These are phyloP conservation scores for Russula ochroleuca DNA, from an alignment of 768 basidiomycete species.

Conservation along the genomic window DNA sequence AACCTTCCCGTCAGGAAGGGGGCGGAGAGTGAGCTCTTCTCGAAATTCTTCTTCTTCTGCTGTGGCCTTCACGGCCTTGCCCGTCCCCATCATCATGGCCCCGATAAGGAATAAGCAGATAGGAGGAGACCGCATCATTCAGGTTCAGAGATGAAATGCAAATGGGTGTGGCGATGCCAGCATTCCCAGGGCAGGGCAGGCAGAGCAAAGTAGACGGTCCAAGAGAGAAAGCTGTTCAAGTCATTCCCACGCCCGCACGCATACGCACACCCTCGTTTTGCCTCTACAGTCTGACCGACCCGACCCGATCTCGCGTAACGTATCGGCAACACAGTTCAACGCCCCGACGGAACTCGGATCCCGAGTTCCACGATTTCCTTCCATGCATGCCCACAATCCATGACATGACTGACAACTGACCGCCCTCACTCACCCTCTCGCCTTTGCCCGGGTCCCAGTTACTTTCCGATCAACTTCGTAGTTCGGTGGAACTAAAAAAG, in stretches of 20 bases:
- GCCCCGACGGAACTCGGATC: too few species aligned
- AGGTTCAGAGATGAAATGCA: not conserved
- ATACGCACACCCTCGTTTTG: too few species aligned
- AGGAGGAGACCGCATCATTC: conserved; percentile 6
- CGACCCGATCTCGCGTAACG: too few species aligned
- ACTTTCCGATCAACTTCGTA: too few species aligned
- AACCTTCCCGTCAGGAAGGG: conserved; percentile 80
- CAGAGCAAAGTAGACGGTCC: not conserved
- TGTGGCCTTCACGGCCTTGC: not conserved
- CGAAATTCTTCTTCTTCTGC: conserved; percentile 37
- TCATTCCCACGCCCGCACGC: not conserved
- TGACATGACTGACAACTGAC: too few species aligned
- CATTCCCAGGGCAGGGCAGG: not conserved
- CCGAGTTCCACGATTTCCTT: too few species aligned
- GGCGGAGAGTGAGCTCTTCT: conserved; percentile 51
- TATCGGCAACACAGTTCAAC: too few species aligned
- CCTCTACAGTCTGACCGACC: too few species aligned
- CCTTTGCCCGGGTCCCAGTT: too few species aligned
- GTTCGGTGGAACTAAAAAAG: too few species aligned
- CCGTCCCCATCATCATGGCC: not conserved
- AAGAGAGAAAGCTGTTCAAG: not conserved
- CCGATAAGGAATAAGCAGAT: conserved; percentile 1
- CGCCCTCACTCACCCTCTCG: too few species aligned
- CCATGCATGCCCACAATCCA: too few species aligned
- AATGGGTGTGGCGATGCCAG: not conserved